Conservation (phyloP, 2,329 filamentous ascomycete genomes). For the Pleoardoris graminearum region DNA sequence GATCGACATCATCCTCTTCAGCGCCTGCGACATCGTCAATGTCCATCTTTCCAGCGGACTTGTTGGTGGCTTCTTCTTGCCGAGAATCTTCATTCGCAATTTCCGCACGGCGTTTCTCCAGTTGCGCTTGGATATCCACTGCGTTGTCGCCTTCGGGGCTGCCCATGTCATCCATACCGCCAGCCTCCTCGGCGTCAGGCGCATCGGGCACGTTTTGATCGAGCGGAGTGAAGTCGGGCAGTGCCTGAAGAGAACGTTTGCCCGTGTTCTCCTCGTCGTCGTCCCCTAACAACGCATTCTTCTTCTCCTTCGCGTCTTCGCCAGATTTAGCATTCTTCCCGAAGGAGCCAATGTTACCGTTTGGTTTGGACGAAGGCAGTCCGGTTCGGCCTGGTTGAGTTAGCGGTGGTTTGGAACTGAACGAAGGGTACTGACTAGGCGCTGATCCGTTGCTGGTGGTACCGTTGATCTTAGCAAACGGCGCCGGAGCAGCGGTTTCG, state of each 20-base stretch:
- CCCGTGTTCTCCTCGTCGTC: slow-evolving; percentile 82
- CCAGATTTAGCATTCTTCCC: slow-evolving; percentile 70
- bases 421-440: slow-evolving; percentile 17
- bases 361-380: slow-evolving; percentile 63
- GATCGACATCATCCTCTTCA: slow-evolving; percentile 77
- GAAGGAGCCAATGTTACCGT: slow-evolving; percentile 78
- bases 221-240: slow-evolving; percentile 68
- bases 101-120: slow-evolving; percentile 73
- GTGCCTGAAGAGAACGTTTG: slow-evolving; percentile 81
- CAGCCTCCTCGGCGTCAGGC: slow-evolving; percentile 62
- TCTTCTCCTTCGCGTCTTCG: slow-evolving; percentile 68
- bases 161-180: slow-evolving; percentile 74
- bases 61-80: slow-evolving; percentile 46
- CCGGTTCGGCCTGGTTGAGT: slow-evolving; percentile 47
- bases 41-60: slow-evolving; percentile 57
- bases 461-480: slow-evolving; percentile 31
- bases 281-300: slow-evolving; percentile 78
- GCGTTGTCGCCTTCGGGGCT: slow-evolving; percentile 88
- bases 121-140: slow-evolving; percentile 78
- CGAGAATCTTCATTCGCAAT: slow-evolving; percentile 47
- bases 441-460: slow-evolving; percentile 21
- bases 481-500: slow-evolving; percentile 34
- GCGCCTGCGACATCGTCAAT: slow-evolving; percentile 53
- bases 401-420: slow-evolving; percentile 10
- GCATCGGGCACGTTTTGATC: slow-evolving; percentile 44